Evolutionary conservation across 805 yeast genomes (phyloP), one percentile per base, ranked within the genome.

Genomic region (Lipomyces spencermartinsiae): DNA sequence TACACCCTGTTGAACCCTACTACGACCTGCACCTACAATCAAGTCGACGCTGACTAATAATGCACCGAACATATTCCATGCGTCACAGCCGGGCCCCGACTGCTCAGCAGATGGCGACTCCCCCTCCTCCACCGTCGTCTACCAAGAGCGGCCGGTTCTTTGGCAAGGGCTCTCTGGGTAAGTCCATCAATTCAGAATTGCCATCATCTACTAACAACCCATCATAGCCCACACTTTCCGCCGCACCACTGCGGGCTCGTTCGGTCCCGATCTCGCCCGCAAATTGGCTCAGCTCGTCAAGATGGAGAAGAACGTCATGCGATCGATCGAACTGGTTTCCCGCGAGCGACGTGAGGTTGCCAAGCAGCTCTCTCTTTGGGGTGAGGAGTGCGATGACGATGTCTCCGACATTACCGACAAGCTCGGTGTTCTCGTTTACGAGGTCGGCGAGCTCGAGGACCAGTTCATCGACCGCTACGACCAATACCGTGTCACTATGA

Each of bases 41-140:
- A 53, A 53, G 4, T 53, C 56, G 34, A 53, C 10, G 12, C 56
- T 53, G 35, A 25, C n/a, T 39, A 66, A 55, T 55, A 22, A 95
- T 95, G 99, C 98, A 94, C 86, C 91, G 98, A 89, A 94, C 99
- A 61, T 95, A 95, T 83, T 94, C 99, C 46, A 85, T 94, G 82
- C 93, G 99, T 87, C 89, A 93, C 76, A 80, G 89, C 65, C 91
- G 97, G 82, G 98, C 98, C 53, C 99, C 99, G 71, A 93, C 99
- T 66, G 98, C 98, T 69, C 87, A 97, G 73, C 97, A 94, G 82
- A 82, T 94, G 81, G 93, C 90, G 79, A 86, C 91, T 61, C 98
- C 98, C 43, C 94, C 97, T 65, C 98, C 98, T 59, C 98, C 98
- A 73, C 89, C 97, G 55, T 88, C 97, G 39, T 83, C 97, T 64